Conservation (phyloP, 2,329 filamentous ascomycete species). For the Xylaria sp. region DNA sequence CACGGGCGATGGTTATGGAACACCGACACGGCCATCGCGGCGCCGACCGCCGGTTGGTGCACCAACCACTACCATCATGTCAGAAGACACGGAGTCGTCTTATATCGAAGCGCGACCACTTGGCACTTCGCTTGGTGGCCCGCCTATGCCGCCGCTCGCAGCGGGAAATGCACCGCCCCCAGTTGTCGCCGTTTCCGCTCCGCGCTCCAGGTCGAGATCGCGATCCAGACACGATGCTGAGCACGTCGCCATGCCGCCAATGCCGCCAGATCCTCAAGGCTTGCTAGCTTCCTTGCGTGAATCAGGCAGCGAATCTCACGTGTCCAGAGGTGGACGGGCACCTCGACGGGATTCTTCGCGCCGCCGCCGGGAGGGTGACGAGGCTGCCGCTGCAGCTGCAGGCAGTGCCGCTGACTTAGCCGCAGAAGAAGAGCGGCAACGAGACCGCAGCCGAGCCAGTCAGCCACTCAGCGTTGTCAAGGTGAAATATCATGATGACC, state of each 20-base stretch:
- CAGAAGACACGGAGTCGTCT: conserved; percentile 52
- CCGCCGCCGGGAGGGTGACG: conserved; percentile 58
- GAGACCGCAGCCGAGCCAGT: conserved; percentile 57
- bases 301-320: conserved; percentile 58
- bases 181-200: conserved; percentile 37
- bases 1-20: conserved; percentile 73
- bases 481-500: conserved; percentile 69
- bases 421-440: conserved; percentile 57
- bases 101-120: conserved; percentile 54
- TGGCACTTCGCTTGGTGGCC: conserved; percentile 48
- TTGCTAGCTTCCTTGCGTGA: conserved; percentile 52
- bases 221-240: conserved; percentile 55
- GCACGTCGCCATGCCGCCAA: conserved; percentile 60
- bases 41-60: conserved; percentile 47
- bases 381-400: conserved; percentile 60
- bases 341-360: conserved; percentile 59
- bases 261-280: conserved; percentile 65
- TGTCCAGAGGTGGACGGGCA: conserved; percentile 55
- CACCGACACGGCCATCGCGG: conserved; percentile 55
- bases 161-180: conserved; percentile 40
- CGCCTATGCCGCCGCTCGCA: conserved; percentile 54
- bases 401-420: conserved; percentile 61
- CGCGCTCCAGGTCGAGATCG: conserved; percentile 50
- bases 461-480: conserved; percentile 68
- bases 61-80: conserved; percentile 47